Base-by-base conservation (phyloP, 225 moss, liverwort and hornwort genomes). In the Neckera pumila region DNA sequence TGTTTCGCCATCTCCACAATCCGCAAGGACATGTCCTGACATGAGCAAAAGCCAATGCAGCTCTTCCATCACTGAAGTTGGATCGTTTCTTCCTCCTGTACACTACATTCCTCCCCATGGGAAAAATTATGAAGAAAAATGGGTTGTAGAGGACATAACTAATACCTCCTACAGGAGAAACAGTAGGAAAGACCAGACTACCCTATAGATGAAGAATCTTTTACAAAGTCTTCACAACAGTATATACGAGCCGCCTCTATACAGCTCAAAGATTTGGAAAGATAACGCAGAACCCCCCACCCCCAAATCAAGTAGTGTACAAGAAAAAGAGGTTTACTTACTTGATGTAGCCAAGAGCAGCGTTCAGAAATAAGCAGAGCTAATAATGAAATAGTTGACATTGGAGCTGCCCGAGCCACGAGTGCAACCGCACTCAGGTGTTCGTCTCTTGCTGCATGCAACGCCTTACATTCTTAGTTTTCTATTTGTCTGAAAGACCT, bases 1-100 rank as follows among this genome's bases (percentile, higher is more conserved):
- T 79, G 99, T 99, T 92, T 99, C 99, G 86, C 99, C 99, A 92
- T 99, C 99, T 60, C 99, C 99, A 86, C 96, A 96, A 91, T 99
- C 99, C 80, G 99, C 99, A 89, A 99, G 93, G 63, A 99, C 99
- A 88, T 99, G 99, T 53, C 99, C 99, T 83, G 99, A 96, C 96
- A 99, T 99, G 57, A 99, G 95, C 80, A 99, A 89, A 87, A 99
- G 94, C 99, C 99, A 99, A 90, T 99, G 95, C 61, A 99, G 95
- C 93, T 99, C 97, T 91, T 99, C 99, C 86, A 96, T 88, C 84
- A 99, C 93, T 70, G 96, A 89, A 34, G 95, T 95, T 83, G 99
- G 96, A 92, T 99, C 96, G 58, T 92, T 94, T 91, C 96, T 94
- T 92, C 95, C 96, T 84, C 95, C 96, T 90, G 83, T 85, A 84